Evolutionary conservation across 164 flowering plant genomes (phyloP), one percentile per base, ranked within the genome.

Genomic region (Warburgia ugandensis): DNA sequence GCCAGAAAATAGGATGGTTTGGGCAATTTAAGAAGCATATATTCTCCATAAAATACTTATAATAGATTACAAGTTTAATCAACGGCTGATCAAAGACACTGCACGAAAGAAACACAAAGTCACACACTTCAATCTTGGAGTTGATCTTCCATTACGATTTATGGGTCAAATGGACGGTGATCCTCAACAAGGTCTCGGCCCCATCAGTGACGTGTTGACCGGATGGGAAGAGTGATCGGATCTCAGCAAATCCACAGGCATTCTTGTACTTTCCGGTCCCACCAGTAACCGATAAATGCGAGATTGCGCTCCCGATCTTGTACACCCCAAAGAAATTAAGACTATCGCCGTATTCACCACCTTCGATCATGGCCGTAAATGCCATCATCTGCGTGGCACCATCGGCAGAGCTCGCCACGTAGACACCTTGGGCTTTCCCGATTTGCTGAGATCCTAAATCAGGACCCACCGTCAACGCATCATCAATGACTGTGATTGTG

Each of bases 191-290:
- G 4, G 84, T 59, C 76, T 80, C 82, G 6, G 77, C 79, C 3
- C 95, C 95, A 60, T 77, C 87, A 6, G 61, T 59, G 12, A 74
- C 75, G 30, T 50, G 69, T 54, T 80, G 90, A 2, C 90, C 90
- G 4, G 84, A 33, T 10, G 94, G 83, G 22, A 80, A 60, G 13
- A 84, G 81, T 2, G 83, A 58, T 40, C 86, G 56, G 6, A 87
- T 53, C 64, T 87, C 94, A 0, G 86, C 96, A 47, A 76, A 67
- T 22, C 96, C 94, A 33, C 64, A 53, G 3, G 86, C 84, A 58
- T 80, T 73, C 72, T 78, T 79, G 43, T 73, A 87, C 77, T 76
- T 87, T 2, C 94, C 88, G 0, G 91, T 84, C 7, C 96, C 96
- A 1, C 96, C 79, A 0, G 94, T 87, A 36, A 87, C 74, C 2